Conservation (phyloP, 768 basidiomycete genomes). For the Termitomyces sp. region DNA sequence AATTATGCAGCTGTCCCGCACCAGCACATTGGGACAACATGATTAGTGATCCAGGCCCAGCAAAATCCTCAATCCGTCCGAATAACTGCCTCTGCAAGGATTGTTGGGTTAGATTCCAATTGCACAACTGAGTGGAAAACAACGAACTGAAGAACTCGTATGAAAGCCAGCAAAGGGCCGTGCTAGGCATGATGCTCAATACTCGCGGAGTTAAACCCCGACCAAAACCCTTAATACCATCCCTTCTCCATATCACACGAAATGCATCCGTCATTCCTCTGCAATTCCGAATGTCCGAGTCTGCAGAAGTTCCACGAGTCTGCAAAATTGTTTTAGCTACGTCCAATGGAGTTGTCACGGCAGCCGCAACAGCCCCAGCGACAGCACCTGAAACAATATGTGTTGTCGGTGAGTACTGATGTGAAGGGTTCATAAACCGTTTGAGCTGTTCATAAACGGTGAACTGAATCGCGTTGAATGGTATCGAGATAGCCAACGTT, state of each 20-base stretch:
- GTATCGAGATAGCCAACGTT: conserved; percentile 92
- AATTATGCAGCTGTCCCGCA: conserved; percentile 6
- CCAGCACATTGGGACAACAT: conserved; percentile 1
- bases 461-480: conserved; percentile 97
- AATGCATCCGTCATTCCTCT: conserved; percentile 86
- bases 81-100: conserved; percentile 55
- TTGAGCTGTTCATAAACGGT: conserved; percentile 95
- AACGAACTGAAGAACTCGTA: conserved; percentile 97
- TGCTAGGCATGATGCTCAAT: conserved; percentile 93
- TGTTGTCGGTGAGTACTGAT: conserved; percentile 86
- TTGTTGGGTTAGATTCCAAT: conserved; percentile 8
- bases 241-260: conserved; percentile 78
- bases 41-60: conserved; percentile 1
- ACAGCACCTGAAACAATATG: conserved; percentile 91
- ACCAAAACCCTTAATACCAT: conserved; percentile 80
- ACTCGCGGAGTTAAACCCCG: conserved; percentile 89
- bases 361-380: conserved; percentile 91
- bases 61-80: conserved; percentile 34
- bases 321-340: conserved; percentile 97
- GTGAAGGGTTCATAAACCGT: conserved; percentile 74
- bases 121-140: background rate
- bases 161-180: conserved; percentile 95
- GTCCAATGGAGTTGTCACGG: conserved; percentile 93
- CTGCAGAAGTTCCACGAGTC: conserved; percentile 86
- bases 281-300: conserved; percentile 77